Percentiles rank a stretch among this genome's conserved stretches.
phyloP scores from a whole-genome alignment of 2,329 filamentous ascomycete species.

The Tolypocladium endophyticum region DNA sequence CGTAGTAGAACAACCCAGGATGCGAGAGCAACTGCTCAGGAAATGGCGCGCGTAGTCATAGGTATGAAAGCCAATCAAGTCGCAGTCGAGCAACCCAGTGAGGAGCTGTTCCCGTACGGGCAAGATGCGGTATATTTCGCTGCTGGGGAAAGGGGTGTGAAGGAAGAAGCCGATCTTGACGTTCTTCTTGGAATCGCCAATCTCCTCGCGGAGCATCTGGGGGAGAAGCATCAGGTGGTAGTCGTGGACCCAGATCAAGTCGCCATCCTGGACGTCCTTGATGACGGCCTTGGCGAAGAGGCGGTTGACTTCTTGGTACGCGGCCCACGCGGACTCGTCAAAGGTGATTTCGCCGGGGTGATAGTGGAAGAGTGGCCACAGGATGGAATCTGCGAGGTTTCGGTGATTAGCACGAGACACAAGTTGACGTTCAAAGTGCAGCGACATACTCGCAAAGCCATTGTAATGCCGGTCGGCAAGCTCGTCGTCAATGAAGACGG shows the following conservation, averaged over 20 bases:
- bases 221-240: constrained; percentile 97
- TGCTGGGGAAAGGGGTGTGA: constrained; percentile 93
- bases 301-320: constrained; percentile 86
- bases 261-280: constrained; percentile 81
- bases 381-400: constrained; percentile 63
- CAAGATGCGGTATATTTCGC: constrained; percentile 91
- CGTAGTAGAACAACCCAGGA: constrained; percentile 69
- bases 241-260: constrained; percentile 96
- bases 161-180: constrained; percentile 98
- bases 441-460: constrained; percentile 76
- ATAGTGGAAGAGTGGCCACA: constrained; percentile 98
- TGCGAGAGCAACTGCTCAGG: constrained; percentile 89
- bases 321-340: constrained; percentile 87
- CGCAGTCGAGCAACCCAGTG: constrained; percentile 80
- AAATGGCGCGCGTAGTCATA: constrained; percentile 99
- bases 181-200: constrained; percentile 71
- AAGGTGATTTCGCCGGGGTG: constrained; percentile 98
- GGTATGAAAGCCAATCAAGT: constrained; percentile 94
- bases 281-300: constrained; percentile 84
- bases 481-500: constrained; percentile 88
- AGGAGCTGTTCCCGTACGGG: constrained; percentile 86
- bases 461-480: constrained; percentile 95
- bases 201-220: constrained; percentile 86
- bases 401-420: not conserved
- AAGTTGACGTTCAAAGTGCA: not conserved